Conservation (phyloP, 2,329 filamentous ascomycete genomes). For the Calonectria fujianensis region DNA sequence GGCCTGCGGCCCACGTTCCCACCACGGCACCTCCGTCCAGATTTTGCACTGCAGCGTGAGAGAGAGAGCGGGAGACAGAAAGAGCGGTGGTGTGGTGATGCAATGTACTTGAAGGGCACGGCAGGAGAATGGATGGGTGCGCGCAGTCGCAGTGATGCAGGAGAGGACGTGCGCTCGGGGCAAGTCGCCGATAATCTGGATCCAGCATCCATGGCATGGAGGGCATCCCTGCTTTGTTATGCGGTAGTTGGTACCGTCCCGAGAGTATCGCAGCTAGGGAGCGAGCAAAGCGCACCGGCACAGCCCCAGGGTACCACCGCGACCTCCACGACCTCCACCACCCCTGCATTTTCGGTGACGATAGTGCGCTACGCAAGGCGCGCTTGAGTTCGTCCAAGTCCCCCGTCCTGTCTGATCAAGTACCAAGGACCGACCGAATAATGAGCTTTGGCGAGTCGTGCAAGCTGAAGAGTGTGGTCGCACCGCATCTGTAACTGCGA, state of each 20-base stretch:
- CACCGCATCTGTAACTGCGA: conserved; percentile 32
- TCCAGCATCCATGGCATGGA: conserved; percentile 31
- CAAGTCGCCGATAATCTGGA: conserved; percentile 49
- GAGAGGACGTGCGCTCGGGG: conserved; percentile 41
- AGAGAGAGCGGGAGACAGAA: neutral
- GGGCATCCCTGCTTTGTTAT: conserved; percentile 32
- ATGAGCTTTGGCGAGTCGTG: conserved; percentile 24
- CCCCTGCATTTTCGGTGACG: conserved; percentile 32
- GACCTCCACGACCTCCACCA: conserved; percentile 15
- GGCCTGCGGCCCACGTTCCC: conserved; percentile 13
- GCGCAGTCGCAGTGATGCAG: neutral
- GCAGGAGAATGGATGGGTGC: conserved; percentile 16
- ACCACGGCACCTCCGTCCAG: neutral
- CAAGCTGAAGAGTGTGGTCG: conserved; percentile 7
- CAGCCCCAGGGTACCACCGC: conserved; percentile 16
- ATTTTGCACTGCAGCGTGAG: conserved; percentile 11
- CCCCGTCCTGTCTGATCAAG: conserved; percentile 1
- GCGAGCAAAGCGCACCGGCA: conserved; percentile 27
- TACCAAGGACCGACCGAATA: conserved; percentile 17
- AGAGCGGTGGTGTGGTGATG: conserved; percentile 19
- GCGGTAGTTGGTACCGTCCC: conserved; percentile 43
- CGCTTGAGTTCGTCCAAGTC: conserved; percentile 26
- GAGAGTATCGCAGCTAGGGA: conserved; percentile 15
- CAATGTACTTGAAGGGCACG: conserved; percentile 10
- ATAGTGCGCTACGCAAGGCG: conserved; percentile 33